These are phyloP conservation scores for Rhynchosporium graminicola DNA, from an alignment of 2,329 filamentous ascomycete genomes.

Conservation along the genomic window DNA sequence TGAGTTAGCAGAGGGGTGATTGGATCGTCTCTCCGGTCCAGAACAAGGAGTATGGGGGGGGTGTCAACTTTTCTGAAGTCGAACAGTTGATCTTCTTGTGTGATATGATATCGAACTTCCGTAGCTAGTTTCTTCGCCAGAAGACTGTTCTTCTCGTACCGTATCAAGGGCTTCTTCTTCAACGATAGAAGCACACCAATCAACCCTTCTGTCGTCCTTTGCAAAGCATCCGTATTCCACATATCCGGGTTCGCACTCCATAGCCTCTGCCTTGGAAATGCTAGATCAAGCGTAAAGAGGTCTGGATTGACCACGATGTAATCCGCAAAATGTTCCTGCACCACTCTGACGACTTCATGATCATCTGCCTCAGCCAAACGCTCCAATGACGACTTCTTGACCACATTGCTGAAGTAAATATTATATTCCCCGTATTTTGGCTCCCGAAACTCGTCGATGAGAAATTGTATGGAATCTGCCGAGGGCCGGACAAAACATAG, in stretches of 20 bases:
- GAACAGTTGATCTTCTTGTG: slow-evolving; percentile 94
- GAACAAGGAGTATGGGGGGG: slow-evolving; percentile 83
- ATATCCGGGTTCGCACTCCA: slow-evolving; percentile 81
- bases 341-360: slow-evolving; percentile 90
- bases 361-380: slow-evolving; percentile 94
- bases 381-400: slow-evolving; percentile 94
- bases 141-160: slow-evolving; percentile 88
- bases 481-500: slow-evolving; percentile 92
- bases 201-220: slow-evolving; percentile 83
- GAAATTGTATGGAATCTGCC: slow-evolving; percentile 84
- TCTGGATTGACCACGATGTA: slow-evolving; percentile 95
- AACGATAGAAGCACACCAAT: slow-evolving; percentile 81
- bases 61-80: slow-evolving; percentile 96
- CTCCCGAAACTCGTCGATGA: slow-evolving; percentile 93
- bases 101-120: slow-evolving; percentile 89
- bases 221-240: slow-evolving; percentile 88
- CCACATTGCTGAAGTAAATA: slow-evolving; percentile 95
- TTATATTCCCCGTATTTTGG: slow-evolving; percentile 98
- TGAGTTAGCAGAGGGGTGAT: slow-evolving; percentile 93
- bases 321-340: slow-evolving; percentile 96
- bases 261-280: slow-evolving; percentile 71
- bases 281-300: slow-evolving; percentile 77
- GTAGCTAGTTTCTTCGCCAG: slow-evolving; percentile 90
- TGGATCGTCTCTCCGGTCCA: slow-evolving; percentile 91
- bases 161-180: slow-evolving; percentile 95